Base-by-base conservation (phyloP, 495 filamentous ascomycete species). In the Aspergillus incahuasiensis region DNA sequence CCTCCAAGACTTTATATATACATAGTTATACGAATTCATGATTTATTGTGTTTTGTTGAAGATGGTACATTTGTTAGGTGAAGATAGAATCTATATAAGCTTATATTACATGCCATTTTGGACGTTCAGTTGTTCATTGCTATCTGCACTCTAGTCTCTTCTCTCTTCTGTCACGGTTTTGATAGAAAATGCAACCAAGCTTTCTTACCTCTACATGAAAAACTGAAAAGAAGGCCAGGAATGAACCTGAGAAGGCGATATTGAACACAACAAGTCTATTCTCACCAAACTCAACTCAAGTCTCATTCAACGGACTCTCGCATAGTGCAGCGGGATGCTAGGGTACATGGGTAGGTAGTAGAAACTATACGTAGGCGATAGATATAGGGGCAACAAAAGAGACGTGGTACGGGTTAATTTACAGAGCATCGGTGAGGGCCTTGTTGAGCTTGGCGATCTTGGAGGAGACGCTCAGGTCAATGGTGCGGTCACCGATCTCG, bases 391-490 rank as follows among this genome's bases (percentile, higher is more conserved):
- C 25, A 53, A 50, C 50, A 53, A 50, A 50, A n/a, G 47, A 39
- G 47, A 39, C 5, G 11, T 22, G 22, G 15, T 1, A 18, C 15
- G 12, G 41, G 5, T 52, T 59, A 62, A 75, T 91, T 91, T 91
- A 98, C 86, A 97, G 77, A 70, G 88, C 82, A 78, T 98, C 95
- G 58, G 82, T 90, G 65, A 98, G 86, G 69, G 96, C 86, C 86
- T 98, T 98, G 88, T 97, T 98, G 85, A 97, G 87, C 83, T 91
- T 95, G 72, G 88, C 80, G 75, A 98, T 88, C 84, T 90, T 94
- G 68, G 89, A 79, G 13, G 94, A 94, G 63, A 98, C 90, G 78
- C 87, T 92, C 56, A 97, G 87, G 75, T 98, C 94, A 68, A 98
- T 94, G 68, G 94, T 97, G 65, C 95, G 88, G 81, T 96, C 95